Conservation (phyloP, 495 filamentous ascomycete species). For the Penicillium waksmanii region DNA sequence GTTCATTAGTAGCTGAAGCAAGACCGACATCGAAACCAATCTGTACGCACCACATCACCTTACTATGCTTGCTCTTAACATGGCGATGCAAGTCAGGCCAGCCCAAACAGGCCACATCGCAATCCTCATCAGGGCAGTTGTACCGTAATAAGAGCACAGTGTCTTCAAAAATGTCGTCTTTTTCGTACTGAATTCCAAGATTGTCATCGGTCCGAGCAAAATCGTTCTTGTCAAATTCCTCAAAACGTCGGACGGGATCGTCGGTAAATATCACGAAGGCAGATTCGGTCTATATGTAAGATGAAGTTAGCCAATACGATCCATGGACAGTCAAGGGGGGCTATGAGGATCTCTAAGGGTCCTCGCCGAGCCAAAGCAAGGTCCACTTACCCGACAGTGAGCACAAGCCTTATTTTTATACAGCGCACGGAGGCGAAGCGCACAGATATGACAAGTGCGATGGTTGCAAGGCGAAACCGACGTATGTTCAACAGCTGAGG, state of each 20-base stretch:
- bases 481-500: slow-evolving; percentile 80
- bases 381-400: slow-evolving; percentile 78
- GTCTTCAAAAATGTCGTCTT: slow-evolving; percentile 83
- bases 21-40: not conserved
- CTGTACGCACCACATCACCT: slow-evolving; percentile 77
- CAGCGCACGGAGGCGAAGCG: slow-evolving; percentile 82
- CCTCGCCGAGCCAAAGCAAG: slow-evolving; percentile 8
- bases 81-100: slow-evolving; percentile 96
- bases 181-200: slow-evolving; percentile 88
- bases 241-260: slow-evolving; percentile 73
- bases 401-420: slow-evolving; percentile 96
- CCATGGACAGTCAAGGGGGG: not conserved
- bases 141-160: slow-evolving; percentile 86
- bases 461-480: slow-evolving; percentile 93
- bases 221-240: slow-evolving; percentile 75
- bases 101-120: slow-evolving; percentile 86
- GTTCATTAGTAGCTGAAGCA: slow-evolving; percentile 3
- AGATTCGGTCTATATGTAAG: slow-evolving; percentile 63
- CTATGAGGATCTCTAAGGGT: not conserved
- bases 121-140: slow-evolving; percentile 86
- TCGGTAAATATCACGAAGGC: slow-evolving; percentile 91
- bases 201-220: slow-evolving; percentile 77
- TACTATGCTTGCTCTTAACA: slow-evolving; percentile 78
- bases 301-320: not conserved
- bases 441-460: slow-evolving; percentile 92